phyloP scores from a whole-genome alignment of 345 rosid genomes.

The thale cress (Arabidopsis thaliana) region TAIR10.1 NC_003076.8:21185001-21185500 shows the following conservation, averaged over 20 bases:
- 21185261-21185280: conserved; percentile 32
- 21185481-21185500: not conserved
- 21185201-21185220: not conserved
- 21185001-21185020: conserved; percentile 36
- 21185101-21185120: conserved; percentile 18
- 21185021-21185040: conserved; percentile 22
- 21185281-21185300: conserved; percentile 26
- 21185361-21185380: conserved; percentile 14
- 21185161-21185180: conserved; percentile 26
- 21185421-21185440: not conserved
- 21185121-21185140: conserved; percentile 13
- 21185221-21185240: not conserved
- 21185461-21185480: not conserved
- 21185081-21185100: not conserved
- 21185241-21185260: not conserved
- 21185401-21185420: conserved; percentile 22
- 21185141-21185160: conserved; percentile 31
- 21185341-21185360: not conserved
- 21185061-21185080: conserved; percentile 25
- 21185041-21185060: not conserved
- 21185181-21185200: not conserved
- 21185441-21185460: not conserved
- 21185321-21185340: not conserved
- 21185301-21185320: not conserved
- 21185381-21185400: not conserved